Percentiles rank a stretch among this genome's conserved stretches.
Evolutionary conservation across 2,329 filamentous ascomycete genomes (phyloP).

Genomic region (Pochonia chlamydosporia): DNA sequence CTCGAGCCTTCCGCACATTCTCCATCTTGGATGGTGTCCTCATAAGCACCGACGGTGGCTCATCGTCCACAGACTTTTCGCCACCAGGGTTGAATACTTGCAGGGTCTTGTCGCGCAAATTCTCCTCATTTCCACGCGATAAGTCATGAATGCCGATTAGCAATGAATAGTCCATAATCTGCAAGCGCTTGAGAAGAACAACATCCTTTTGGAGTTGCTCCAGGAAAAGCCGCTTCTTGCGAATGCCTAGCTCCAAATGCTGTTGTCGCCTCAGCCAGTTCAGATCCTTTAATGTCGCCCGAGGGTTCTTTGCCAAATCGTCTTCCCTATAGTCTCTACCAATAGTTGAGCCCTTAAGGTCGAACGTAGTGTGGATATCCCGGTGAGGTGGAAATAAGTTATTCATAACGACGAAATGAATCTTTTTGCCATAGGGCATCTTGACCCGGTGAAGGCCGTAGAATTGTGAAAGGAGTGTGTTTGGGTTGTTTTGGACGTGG

Average conservation of each 20-base stretch:
- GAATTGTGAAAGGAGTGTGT: slow-evolving; percentile 95
- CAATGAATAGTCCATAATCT: slow-evolving; percentile 99
- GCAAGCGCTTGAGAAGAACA: slow-evolving; percentile 73
- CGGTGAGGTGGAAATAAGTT: slow-evolving; percentile 96
- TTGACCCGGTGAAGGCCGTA: slow-evolving; percentile 97
- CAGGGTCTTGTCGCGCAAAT: slow-evolving; percentile 80
- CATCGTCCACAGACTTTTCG: slow-evolving; percentile 51
- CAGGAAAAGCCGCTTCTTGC: slow-evolving; percentile 83
- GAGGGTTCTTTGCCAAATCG: slow-evolving; percentile 78
- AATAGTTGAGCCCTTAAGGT: slow-evolving; percentile 93
- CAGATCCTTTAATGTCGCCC: slow-evolving; percentile 90
- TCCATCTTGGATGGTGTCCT: slow-evolving; percentile 92
- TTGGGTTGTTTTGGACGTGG: slow-evolving; percentile 88
- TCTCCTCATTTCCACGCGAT: slow-evolving; percentile 88
- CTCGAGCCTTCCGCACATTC: slow-evolving; percentile 82
- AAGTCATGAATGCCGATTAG: slow-evolving; percentile 92
- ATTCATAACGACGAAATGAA: slow-evolving; percentile 99
- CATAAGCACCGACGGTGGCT: slow-evolving; percentile 61
- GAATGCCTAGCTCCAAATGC: slow-evolving; percentile 80
- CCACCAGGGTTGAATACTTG: slow-evolving; percentile 91
- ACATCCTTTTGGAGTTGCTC: slow-evolving; percentile 88
- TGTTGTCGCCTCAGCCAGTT: slow-evolving; percentile 90
- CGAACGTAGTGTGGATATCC: slow-evolving; percentile 95
- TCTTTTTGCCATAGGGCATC: slow-evolving; percentile 96
- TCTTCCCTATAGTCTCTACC: slow-evolving; percentile 89